These are phyloP conservation scores for Fusarium sp. DNA, from an alignment of 2,329 filamentous ascomycete genomes.

Conservation along the genomic window DNA sequence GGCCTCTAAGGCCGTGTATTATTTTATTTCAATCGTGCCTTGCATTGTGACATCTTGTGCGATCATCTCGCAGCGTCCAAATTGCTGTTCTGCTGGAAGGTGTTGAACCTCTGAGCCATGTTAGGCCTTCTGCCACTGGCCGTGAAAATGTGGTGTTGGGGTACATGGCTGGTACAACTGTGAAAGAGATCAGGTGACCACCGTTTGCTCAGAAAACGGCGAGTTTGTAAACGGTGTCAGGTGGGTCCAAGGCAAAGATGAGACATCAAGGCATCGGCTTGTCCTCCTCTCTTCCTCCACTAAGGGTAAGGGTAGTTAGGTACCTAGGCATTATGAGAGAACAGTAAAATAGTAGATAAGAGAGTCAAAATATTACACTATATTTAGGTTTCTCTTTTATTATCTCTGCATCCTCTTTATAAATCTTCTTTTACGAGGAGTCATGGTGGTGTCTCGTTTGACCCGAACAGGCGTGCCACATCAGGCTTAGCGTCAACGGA, in stretches of 20 bases:
- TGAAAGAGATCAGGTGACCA: background rate
- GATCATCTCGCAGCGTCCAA: background rate
- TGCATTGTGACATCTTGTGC: background rate
- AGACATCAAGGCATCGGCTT: background rate
- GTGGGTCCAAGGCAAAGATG: background rate
- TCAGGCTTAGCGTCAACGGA: constrained; percentile 16
- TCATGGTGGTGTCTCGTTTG: background rate
- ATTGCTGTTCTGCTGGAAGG: background rate
- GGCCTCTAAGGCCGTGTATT: constrained; percentile 24
- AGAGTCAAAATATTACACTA: background rate
- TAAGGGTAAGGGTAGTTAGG: background rate
- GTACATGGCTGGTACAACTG: background rate
- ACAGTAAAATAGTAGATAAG: background rate
- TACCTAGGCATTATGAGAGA: background rate
- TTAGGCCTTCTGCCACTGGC: background rate
- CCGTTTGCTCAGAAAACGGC: constrained; percentile 6
- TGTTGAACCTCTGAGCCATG: background rate
- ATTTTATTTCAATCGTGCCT: background rate
- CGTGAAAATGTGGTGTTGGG: background rate
- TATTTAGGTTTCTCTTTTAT: background rate
- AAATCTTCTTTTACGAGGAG: background rate
- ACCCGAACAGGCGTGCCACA: background rate
- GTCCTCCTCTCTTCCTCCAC: background rate
- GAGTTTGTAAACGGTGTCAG: constrained; percentile 10
- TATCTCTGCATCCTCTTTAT: background rate